Conservation (phyloP, 1,284 basidiomycete species). For the Quambalaria eucalypti region DNA sequence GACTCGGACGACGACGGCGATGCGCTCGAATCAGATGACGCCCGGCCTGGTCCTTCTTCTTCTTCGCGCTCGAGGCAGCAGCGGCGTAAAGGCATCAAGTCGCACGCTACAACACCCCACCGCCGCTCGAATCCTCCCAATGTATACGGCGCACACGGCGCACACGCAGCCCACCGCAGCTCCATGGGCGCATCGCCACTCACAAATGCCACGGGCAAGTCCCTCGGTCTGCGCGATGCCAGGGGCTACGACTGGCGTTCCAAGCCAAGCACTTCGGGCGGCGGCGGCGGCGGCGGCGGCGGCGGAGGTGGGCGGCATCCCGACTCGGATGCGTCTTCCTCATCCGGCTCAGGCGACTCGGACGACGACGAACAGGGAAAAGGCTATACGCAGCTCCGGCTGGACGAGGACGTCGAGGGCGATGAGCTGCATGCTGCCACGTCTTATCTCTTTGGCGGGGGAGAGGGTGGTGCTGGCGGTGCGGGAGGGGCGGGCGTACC, state of each 20-base stretch:
- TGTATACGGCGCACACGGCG: neutral
- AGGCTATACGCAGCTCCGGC: slow-evolving; percentile 42
- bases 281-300: slow-evolving; percentile 20
- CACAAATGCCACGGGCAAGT: slow-evolving; percentile 33
- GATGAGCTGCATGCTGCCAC: slow-evolving; percentile 41
- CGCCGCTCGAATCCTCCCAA: neutral
- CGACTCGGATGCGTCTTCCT: neutral
- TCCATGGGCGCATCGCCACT: neutral
- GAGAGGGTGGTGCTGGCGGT: neutral
- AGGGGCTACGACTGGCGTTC: slow-evolving; percentile 43
- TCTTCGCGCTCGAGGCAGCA: neutral
- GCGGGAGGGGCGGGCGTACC: too few relatives aligned
- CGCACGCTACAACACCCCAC: neutral
- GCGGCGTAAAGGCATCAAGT: neutral
- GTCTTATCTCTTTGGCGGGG: slow-evolving; percentile 36
- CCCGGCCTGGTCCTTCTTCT: slow-evolving; percentile 14
- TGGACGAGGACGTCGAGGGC: slow-evolving; percentile 44
- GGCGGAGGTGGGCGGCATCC: slow-evolving; percentile 34
- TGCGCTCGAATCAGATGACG: slow-evolving; percentile 19
- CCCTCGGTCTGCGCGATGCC: slow-evolving; percentile 42
- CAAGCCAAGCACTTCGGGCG: slow-evolving; percentile 19
- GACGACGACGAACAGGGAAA: slow-evolving; percentile 20
- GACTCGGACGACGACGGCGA: slow-evolving; percentile 23
- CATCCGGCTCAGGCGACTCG: too few relatives aligned
- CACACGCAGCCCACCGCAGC: neutral